phyloP scores from a whole-genome alignment of 805 yeast genomes.

The Saccharomycopsis babjevae region DNA sequence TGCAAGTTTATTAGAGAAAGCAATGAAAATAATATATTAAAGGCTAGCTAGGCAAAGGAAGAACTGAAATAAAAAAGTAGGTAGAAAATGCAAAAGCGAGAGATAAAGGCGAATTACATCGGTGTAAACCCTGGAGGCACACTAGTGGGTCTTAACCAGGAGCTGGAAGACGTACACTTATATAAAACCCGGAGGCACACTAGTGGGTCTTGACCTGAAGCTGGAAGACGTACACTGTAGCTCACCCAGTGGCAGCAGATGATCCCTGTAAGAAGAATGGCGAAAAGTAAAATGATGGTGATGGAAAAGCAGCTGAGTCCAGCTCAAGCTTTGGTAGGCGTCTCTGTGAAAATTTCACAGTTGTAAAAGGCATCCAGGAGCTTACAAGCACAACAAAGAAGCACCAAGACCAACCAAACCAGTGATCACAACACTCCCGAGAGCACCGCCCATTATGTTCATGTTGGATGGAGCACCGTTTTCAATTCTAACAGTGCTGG shows the following conservation, averaged over 20 bases:
- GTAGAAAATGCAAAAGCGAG: background rate
- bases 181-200: background rate
- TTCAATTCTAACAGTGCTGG: slow-evolving; percentile 6
- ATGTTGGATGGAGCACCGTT: slow-evolving; percentile 6
- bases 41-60: background rate
- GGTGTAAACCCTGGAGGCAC: background rate
- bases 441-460: background rate
- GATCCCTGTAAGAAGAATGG: background rate
- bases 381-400: slow-evolving; percentile 4
- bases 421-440: slow-evolving; percentile 5
- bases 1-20: background rate
- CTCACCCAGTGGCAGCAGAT: background rate
- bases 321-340: background rate
- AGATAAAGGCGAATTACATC: background rate
- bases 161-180: background rate
- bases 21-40: background rate
- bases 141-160: background rate
- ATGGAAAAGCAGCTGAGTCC: background rate
- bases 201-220: background rate
- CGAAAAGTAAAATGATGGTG: background rate
- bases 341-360: too few relatives aligned
- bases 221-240: background rate
- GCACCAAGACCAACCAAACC: slow-evolving; percentile 15
- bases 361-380: background rate
- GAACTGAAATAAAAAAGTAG: background rate